Evolutionary conservation across 1,139 yeast species (phyloP).

Genomic region (Petasospora fabianii): DNA sequence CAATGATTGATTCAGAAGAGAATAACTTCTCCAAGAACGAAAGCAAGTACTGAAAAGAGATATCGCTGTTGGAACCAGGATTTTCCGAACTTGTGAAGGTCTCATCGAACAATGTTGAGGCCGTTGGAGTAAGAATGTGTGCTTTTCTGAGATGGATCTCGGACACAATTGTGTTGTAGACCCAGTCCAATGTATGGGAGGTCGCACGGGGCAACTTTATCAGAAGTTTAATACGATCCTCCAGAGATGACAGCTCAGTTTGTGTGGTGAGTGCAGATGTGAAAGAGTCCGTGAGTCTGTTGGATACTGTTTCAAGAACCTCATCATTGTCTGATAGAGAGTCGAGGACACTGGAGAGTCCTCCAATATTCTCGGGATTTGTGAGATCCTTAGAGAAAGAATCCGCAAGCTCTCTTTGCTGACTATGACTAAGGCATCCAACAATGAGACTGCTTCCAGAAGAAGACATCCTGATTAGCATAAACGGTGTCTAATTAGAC

Average conservation of each 20-base stretch:
- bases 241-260: neutral
- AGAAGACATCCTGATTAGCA: neutral
- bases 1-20: conserved; percentile 7
- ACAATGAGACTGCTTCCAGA: neutral
- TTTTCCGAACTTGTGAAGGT: neutral
- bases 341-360: conserved; percentile 1
- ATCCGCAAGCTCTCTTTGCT: neutral
- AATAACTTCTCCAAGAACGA: conserved; percentile 16
- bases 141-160: conserved; percentile 11
- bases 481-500: neutral
- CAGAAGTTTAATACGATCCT: conserved; percentile 2
- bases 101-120: conserved; percentile 5
- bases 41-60: conserved; percentile 10
- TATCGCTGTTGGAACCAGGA: neutral
- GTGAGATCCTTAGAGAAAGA: neutral
- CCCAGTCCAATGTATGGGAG: conserved; percentile 8
- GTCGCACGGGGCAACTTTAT: conserved; percentile 10
- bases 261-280: conserved; percentile 1
- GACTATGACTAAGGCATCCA: neutral
- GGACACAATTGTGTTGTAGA: conserved; percentile 4
- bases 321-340: neutral
- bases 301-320: conserved; percentile 2
- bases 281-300: conserved; percentile 1
- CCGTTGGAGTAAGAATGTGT: conserved; percentile 6
- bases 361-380: neutral